A percentile compares a stretch with the other conserved stretches of the same genome.
These are phyloP conservation scores for Trypanosoma brucei DNA, from an alignment of 208 protist species.

Conservation along the genomic window DNA sequence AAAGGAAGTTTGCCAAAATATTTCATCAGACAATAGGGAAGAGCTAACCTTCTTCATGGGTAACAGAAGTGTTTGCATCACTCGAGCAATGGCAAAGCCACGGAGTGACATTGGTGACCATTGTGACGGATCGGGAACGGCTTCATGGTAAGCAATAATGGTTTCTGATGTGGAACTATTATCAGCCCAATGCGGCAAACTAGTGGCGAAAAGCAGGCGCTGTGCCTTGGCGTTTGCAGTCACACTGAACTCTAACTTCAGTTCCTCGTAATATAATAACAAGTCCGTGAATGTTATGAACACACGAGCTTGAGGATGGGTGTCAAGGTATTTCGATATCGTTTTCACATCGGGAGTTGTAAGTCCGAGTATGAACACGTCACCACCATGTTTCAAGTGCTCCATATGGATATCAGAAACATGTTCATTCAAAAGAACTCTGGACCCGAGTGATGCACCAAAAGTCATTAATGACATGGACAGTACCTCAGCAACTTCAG, in stretches of 20 bases:
- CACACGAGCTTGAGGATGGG: not conserved
- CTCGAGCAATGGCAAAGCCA: not conserved
- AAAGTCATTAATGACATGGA: not conserved
- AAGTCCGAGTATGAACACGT: slow-evolving; percentile 2
- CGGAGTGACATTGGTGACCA: slow-evolving; percentile 1
- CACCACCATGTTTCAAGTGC: not conserved
- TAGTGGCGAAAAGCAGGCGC: slow-evolving; percentile 7
- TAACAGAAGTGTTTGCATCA: not conserved
- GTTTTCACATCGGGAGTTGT: not conserved
- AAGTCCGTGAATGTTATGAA: slow-evolving; percentile 4
- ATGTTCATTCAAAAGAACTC: not conserved
- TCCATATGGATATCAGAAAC: not conserved
- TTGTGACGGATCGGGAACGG: not conserved
- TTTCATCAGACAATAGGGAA: not conserved
- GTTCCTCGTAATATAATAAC: not conserved
- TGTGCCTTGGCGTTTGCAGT: not conserved
- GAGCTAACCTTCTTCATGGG: not conserved
- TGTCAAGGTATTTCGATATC: not conserved
- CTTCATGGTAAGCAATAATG: not conserved
- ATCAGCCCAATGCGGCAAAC: slow-evolving; percentile 8
- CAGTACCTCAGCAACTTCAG: not conserved
- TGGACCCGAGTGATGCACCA: not conserved
- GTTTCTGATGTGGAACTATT: not conserved
- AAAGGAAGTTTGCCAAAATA: slow-evolving; percentile 10
- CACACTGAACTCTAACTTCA: not conserved